These are phyloP conservation scores for Aurantiochytrium sp. DNA, from an alignment of 108 stramenopile species.

Conservation along the genomic window DNA sequence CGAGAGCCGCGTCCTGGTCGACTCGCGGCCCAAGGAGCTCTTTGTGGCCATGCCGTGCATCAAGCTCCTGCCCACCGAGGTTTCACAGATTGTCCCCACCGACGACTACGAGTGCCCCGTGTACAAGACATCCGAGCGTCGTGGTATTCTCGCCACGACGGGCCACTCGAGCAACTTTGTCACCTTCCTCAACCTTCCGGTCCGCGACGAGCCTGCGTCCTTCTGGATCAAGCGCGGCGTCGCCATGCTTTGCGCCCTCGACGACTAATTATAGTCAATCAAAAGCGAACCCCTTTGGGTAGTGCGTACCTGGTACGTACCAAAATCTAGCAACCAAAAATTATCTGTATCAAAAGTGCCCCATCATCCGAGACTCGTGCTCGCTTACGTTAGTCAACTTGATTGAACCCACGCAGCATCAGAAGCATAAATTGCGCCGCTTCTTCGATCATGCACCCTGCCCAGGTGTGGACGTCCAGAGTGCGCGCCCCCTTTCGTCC, in stretches of 20 bases:
- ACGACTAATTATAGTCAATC: conserved; percentile 34
- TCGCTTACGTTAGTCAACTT: too few relatives aligned
- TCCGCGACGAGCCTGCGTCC: conserved; percentile 47
- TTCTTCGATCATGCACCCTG: too few relatives aligned
- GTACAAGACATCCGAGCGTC: conserved; percentile 60
- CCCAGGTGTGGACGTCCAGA: too few relatives aligned
- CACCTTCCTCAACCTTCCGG: conserved; percentile 52
- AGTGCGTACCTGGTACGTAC: too few relatives aligned
- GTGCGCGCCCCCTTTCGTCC: too few relatives aligned
- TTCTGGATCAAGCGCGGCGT: conserved; percentile 69
- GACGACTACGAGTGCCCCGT: conserved; percentile 62
- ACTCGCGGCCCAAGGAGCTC: conserved; percentile 54
- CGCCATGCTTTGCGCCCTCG: conserved; percentile 65
- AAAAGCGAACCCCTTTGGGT: too few relatives aligned
- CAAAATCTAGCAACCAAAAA: too few relatives aligned
- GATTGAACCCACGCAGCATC: too few relatives aligned
- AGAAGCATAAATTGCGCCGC: too few relatives aligned
- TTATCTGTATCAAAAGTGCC: too few relatives aligned
- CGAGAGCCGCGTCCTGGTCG: conserved; percentile 41
- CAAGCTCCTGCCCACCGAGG: conserved; percentile 47
- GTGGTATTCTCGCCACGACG: conserved; percentile 57
- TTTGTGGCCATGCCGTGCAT: conserved; percentile 56
- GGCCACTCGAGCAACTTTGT: conserved; percentile 63
- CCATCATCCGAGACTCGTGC: too few relatives aligned
- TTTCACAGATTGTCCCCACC: conserved; percentile 43